Conservation (phyloP, 306 rosid species). For the Dalbergia oliveri region DNA sequence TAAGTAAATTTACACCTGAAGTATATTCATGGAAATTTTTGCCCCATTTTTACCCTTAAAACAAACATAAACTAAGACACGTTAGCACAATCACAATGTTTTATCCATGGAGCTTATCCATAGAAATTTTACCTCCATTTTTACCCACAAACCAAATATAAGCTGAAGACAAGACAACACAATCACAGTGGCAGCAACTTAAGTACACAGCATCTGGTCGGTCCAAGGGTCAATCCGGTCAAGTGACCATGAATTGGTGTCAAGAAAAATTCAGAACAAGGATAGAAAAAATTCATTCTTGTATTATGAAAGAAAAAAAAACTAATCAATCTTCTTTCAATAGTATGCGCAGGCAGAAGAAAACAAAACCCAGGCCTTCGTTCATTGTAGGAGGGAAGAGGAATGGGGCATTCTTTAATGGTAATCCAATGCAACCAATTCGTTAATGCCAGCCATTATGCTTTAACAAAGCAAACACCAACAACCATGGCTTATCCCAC, state of each 20-base stretch:
- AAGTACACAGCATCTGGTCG: not conserved
- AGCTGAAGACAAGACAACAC: not conserved
- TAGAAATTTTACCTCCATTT: too few relatives aligned
- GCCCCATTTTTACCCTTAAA: too few relatives aligned
- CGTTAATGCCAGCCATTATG: not conserved
- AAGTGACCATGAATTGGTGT: constrained; percentile 32
- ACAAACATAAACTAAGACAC: too few relatives aligned
- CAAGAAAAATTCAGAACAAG: constrained; percentile 21
- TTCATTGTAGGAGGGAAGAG: constrained; percentile 1
- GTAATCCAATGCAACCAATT: not conserved
- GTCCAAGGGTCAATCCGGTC: constrained; percentile 29
- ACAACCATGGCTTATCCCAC: not conserved
- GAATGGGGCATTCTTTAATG: constrained; percentile 9
- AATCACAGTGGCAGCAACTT: constrained; percentile 20
- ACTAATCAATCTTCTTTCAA: not conserved
- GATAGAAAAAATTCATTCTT: not conserved
- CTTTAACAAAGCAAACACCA: constrained; percentile 1
- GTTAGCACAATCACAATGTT: too few relatives aligned
- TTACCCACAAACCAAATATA: too few relatives aligned
- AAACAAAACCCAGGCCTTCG: constrained; percentile 9
- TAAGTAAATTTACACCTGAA: too few relatives aligned
- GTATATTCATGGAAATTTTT: too few relatives aligned
- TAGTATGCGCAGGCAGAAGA: not conserved
- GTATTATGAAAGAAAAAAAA: not conserved
- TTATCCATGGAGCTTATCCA: too few relatives aligned